Evolutionary conservation across 2,329 filamentous ascomycete genomes (phyloP).

Genomic region (Trichoderma lentiforme): DNA sequence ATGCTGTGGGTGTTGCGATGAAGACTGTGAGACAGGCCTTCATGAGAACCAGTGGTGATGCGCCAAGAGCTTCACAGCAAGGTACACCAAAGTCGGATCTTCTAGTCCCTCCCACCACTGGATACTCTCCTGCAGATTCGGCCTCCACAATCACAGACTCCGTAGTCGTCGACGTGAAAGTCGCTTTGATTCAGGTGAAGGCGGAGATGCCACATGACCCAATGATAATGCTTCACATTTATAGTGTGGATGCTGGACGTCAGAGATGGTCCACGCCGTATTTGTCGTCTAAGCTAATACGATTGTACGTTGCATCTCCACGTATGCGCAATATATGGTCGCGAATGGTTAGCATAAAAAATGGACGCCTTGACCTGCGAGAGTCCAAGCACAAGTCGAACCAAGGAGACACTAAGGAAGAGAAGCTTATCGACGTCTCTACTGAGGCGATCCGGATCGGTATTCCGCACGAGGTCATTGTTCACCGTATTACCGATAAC

Average conservation of each 20-base stretch:
- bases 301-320: slow-evolving; percentile 86
- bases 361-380: slow-evolving; percentile 74
- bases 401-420: slow-evolving; percentile 57
- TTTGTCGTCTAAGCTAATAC: slow-evolving; percentile 68
- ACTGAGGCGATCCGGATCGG: slow-evolving; percentile 83
- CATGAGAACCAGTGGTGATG: slow-evolving; percentile 47
- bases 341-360: slow-evolving; percentile 78
- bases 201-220: slow-evolving; percentile 85
- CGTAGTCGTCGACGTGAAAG: slow-evolving; percentile 77
- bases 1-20: slow-evolving; percentile 77
- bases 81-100: slow-evolving; percentile 31
- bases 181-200: slow-evolving; percentile 80
- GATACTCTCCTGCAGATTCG: slow-evolving; percentile 27
- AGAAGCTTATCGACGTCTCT: slow-evolving; percentile 79
- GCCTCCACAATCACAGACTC: slow-evolving; percentile 55
- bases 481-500: slow-evolving; percentile 93
- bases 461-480: slow-evolving; percentile 85
- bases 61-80: slow-evolving; percentile 33
- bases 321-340: slow-evolving; percentile 83
- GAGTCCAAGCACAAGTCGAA: slow-evolving; percentile 68
- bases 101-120: slow-evolving; percentile 38
- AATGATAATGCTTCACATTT: slow-evolving; percentile 85
- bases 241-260: slow-evolving; percentile 74
- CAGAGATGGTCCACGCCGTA: slow-evolving; percentile 88
- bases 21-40: slow-evolving; percentile 73